Conservation (phyloP, 2,329 filamentous ascomycete genomes). For the Cucurbitaria berberidis region DNA sequence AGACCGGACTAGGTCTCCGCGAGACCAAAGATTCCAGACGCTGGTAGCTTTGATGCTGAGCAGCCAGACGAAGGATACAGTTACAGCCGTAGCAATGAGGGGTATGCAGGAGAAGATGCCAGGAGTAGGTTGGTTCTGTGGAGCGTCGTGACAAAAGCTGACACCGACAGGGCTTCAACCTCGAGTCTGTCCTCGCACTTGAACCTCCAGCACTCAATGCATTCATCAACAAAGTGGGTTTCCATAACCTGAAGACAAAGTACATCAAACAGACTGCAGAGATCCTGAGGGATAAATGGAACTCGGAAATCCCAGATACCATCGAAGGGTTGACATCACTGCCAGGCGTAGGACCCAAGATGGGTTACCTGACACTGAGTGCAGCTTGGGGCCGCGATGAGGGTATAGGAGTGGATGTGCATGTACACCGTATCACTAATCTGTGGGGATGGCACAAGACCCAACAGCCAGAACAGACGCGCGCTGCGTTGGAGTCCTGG, state of each 20-base stretch:
- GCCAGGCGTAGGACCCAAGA: slow-evolving; percentile 91
- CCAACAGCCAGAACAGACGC: slow-evolving; percentile 80
- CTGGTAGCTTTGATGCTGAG: slow-evolving; percentile 88
- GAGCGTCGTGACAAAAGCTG: background rate
- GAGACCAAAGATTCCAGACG: slow-evolving; percentile 80
- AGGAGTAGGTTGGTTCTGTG: slow-evolving; percentile 40
- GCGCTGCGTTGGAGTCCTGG: slow-evolving; percentile 78
- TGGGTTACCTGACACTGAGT: slow-evolving; percentile 87
- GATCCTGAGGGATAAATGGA: slow-evolving; percentile 73
- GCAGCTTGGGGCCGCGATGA: slow-evolving; percentile 72
- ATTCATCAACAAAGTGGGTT: slow-evolving; percentile 83
- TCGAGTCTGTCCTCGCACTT: slow-evolving; percentile 78
- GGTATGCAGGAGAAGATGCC: slow-evolving; percentile 76
- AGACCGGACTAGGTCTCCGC: slow-evolving; percentile 55
- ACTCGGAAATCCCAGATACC: slow-evolving; percentile 79
- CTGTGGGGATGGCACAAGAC: slow-evolving; percentile 91
- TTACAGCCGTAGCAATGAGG: slow-evolving; percentile 82
- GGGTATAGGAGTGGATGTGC: slow-evolving; percentile 92
- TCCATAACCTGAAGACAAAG: slow-evolving; percentile 93
- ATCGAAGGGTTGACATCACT: slow-evolving; percentile 76
- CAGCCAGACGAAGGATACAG: slow-evolving; percentile 91
- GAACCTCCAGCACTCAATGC: slow-evolving; percentile 70
- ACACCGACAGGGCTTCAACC: slow-evolving; percentile 61
- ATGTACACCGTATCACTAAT: slow-evolving; percentile 94
- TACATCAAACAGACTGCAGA: slow-evolving; percentile 77